phyloP scores from a whole-genome alignment of 2,329 filamentous ascomycete genomes.

The Orbilia oligospora region DNA sequence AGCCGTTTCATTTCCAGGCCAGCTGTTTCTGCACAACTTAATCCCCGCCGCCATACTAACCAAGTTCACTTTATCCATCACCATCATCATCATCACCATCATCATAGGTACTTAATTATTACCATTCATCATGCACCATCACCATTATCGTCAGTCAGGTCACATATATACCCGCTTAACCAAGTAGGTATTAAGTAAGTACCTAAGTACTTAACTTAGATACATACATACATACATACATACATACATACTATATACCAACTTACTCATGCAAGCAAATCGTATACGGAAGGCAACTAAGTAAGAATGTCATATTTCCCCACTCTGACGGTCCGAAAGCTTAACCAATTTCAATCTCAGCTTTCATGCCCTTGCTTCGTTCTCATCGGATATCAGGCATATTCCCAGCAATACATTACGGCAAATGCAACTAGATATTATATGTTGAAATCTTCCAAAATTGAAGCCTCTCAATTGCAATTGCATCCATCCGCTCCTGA shows the following conservation, averaged over 20 bases:
- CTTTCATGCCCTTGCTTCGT: neutral
- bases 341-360: neutral
- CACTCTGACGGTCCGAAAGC: slow-evolving; percentile 5
- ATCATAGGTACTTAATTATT: too few species aligned
- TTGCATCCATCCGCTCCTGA: neutral
- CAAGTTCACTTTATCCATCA: slow-evolving; percentile 47
- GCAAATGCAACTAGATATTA: slow-evolving; percentile 1
- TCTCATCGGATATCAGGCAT: slow-evolving; percentile 1
- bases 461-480: slow-evolving; percentile 12
- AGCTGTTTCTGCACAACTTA: too few species aligned
- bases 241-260: too few species aligned
- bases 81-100: neutral
- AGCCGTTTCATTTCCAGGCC: slow-evolving; percentile 48
- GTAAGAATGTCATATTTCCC: neutral
- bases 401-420: slow-evolving; percentile 7
- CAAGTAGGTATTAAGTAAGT: neutral
- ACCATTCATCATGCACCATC: neutral
- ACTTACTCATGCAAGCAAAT: too few species aligned
- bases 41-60: too few species aligned
- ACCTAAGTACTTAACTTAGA: neutral
- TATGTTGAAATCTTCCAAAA: slow-evolving; percentile 19
- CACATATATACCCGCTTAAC: neutral
- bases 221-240: too few species aligned
- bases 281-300: too few species aligned
- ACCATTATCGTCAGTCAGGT: neutral